A percentile compares a stretch with the other conserved stretches of the same genome.
Evolutionary conservation across 192 early-diverging fungal species (phyloP).

Genomic region (Entomortierella beljakovae): DNA sequence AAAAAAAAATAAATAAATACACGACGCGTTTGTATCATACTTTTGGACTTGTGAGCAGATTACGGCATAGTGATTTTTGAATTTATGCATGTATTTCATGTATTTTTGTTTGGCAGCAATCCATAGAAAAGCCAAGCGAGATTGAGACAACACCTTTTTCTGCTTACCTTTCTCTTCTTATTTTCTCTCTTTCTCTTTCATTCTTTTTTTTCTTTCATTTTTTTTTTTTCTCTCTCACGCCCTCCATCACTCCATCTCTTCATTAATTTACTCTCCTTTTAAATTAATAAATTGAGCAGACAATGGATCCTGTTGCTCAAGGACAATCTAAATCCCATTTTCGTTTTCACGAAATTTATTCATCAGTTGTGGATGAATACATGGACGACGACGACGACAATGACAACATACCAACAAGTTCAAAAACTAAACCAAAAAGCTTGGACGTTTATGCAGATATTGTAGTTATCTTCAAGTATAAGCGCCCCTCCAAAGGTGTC

Average conservation of each 20-base stretch:
- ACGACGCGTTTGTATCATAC: not conserved
- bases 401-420: not conserved
- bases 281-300: not conserved
- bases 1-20: not conserved
- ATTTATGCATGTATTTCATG: not conserved
- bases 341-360: conserved; percentile 41
- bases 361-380: conserved; percentile 11
- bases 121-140: no score
- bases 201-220: not conserved
- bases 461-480: conserved; percentile 58
- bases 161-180: not conserved
- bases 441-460: conserved; percentile 53
- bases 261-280: not conserved
- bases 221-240: not conserved
- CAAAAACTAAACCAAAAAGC: conserved; percentile 4
- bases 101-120: no score
- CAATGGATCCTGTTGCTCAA: conserved; percentile 10
- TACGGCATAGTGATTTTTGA: conserved; percentile 13
- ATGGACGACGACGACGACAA: not conserved
- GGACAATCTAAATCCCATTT: conserved; percentile 12
- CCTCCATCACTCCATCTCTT: not conserved
- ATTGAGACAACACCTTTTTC: no score
- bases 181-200: not conserved
- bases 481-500: conserved; percentile 20
- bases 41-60: not conserved